phyloP scores from a whole-genome alignment of 768 basidiomycete genomes.

The Trametes cingulata region DNA sequence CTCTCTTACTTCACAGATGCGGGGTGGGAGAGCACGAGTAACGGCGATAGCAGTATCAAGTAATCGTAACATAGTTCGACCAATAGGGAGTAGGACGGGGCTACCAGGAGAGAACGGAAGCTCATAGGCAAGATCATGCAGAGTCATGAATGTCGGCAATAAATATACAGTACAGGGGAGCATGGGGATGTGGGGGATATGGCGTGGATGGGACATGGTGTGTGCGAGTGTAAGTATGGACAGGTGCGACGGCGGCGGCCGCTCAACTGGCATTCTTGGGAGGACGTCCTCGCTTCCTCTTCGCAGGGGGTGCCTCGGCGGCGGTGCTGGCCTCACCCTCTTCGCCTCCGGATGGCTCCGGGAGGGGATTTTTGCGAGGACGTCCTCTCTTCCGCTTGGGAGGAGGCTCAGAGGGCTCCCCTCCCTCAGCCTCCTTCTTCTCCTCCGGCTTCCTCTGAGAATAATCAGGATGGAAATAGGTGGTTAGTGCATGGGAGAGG shows the following conservation, averaged over 20 bases:
- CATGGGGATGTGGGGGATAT: not conserved
- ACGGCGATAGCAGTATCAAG: conserved; percentile 10
- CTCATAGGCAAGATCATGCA: conserved; percentile 18
- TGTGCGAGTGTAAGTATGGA: not conserved
- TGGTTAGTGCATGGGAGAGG: conserved; percentile 13
- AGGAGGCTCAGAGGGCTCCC: conserved; percentile 23
- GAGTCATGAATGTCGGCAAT: conserved; percentile 16
- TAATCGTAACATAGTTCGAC: conserved; percentile 12
- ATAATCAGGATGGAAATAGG: not conserved
- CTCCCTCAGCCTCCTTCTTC: conserved; percentile 37
- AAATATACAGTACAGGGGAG: conserved; percentile 19
- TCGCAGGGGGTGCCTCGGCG: conserved; percentile 41
- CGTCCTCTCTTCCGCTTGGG: conserved; percentile 60
- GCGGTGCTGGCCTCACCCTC: conserved; percentile 26
- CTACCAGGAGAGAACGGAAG: not conserved
- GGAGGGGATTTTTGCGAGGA: conserved; percentile 56
- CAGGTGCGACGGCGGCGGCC: not conserved
- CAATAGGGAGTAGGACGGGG: not conserved
- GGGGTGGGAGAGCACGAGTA: conserved; percentile 21
- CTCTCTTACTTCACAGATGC: conserved; percentile 26
- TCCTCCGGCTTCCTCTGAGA: conserved; percentile 41
- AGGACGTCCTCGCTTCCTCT: conserved; percentile 75
- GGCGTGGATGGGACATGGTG: not conserved
- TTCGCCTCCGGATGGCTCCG: conserved; percentile 42
- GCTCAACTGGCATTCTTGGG: conserved; percentile 62